These are phyloP conservation scores for Gracilaria domingensis DNA, from an alignment of 23 red algal species.

Conservation along the genomic window DNA sequence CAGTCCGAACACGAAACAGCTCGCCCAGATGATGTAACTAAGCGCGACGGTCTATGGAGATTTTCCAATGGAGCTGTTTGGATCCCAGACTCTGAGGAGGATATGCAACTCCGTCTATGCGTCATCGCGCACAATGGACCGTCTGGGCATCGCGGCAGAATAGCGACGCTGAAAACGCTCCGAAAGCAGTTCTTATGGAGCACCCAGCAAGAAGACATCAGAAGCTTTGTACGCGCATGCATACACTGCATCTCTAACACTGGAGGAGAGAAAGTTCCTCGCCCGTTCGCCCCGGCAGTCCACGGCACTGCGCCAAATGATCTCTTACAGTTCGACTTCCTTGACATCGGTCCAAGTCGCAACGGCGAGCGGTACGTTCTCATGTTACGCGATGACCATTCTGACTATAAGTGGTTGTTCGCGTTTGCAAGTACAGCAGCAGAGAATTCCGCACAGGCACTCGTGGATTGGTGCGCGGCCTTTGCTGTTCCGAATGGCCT, in stretches of 20 bases:
- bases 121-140: slow-evolving; percentile 9
- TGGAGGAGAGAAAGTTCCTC: background rate
- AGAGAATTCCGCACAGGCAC: no score
- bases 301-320: no score
- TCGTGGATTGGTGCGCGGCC: no score
- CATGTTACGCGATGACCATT: no score
- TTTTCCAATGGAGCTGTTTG: background rate
- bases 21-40: background rate
- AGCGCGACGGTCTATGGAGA: background rate
- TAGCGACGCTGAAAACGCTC: background rate
- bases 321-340: slow-evolving; percentile 32
- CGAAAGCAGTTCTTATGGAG: slow-evolving; percentile 17
- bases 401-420: no score
- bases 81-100: no score
- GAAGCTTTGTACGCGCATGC: background rate
- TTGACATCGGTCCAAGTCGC: background rate
- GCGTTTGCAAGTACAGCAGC: no score
- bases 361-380: background rate
- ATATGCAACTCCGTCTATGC: slow-evolving; percentile 22
- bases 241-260: slow-evolving; percentile 30
- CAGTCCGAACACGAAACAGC: background rate
- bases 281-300: background rate
- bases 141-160: background rate
- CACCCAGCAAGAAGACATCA: slow-evolving; percentile 22
- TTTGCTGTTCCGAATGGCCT: no score